Conservation (phyloP, 2,329 filamentous ascomycete species). For the Huntiella omanensis region DNA sequence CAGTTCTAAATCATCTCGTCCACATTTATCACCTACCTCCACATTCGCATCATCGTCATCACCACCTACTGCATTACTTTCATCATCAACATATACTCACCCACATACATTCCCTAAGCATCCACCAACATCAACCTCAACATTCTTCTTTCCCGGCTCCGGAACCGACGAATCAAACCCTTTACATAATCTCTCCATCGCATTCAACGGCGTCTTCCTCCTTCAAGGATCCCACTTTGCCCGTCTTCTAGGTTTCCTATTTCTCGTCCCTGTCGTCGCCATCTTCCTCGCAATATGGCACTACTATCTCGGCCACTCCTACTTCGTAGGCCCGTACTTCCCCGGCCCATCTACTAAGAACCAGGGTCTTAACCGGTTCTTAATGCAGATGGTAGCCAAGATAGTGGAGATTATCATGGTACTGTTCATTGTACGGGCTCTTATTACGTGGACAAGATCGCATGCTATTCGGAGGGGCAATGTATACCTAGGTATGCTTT, state of each 20-base stretch:
- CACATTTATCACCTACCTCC: no score
- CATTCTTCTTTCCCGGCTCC: neutral
- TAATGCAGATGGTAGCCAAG: conserved; percentile 1
- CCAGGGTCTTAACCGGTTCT: conserved; percentile 1
- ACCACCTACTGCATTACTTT: no score
- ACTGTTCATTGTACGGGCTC: neutral
- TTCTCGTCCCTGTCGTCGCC: neutral
- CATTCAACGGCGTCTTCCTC: neutral
- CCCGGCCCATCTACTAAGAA: neutral
- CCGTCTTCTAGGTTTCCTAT: neutral
- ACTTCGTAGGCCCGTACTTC: neutral
- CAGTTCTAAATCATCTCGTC: no score
- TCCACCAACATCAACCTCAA: no score
- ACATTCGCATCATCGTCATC: no score
- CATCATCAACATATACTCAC: no score
- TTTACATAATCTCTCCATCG: neutral
- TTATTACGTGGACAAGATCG: neutral
- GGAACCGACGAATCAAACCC: conserved; percentile 2
- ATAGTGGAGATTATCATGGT: neutral
- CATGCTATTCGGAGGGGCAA: neutral
- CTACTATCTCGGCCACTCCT: neutral
- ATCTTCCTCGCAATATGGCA: neutral
- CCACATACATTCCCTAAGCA: no score
- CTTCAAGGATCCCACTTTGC: neutral
- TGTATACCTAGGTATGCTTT: neutral